These are phyloP conservation scores for Thymus quinquecostatus DNA, from an alignment of 257 asterid genomes.

Conservation along the genomic window DNA sequence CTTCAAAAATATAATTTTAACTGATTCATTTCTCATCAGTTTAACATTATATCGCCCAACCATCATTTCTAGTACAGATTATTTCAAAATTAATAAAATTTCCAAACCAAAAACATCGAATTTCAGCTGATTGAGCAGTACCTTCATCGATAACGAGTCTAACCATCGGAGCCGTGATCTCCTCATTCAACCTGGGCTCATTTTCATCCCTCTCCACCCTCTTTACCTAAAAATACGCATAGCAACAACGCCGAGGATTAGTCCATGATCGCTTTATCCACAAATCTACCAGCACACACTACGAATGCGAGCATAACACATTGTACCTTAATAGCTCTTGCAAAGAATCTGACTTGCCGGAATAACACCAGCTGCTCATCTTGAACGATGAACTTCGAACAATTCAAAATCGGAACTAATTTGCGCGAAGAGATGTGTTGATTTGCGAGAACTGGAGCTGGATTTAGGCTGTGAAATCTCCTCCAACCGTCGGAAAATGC, in stretches of 20 bases:
- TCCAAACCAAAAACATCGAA: constrained; percentile 12
- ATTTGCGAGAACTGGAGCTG: constrained; percentile 33
- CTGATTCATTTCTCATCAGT: constrained; percentile 14
- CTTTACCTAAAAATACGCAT: constrained; percentile 36
- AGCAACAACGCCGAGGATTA: neutral
- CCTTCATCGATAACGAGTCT: constrained; percentile 84
- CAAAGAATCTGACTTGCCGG: constrained; percentile 57
- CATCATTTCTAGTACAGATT: neutral
- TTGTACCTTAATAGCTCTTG: constrained; percentile 68
- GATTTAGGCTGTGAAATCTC: constrained; percentile 41
- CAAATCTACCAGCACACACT: constrained; percentile 9
- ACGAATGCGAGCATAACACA: neutral
- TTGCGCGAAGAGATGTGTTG: constrained; percentile 29
- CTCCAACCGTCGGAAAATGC: constrained; percentile 36
- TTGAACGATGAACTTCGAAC: constrained; percentile 27
- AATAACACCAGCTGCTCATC: constrained; percentile 37
- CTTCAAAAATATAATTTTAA: neutral
- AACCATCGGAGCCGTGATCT: constrained; percentile 54
- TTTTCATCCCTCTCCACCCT: constrained; percentile 49
- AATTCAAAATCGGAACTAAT: constrained; percentile 30
- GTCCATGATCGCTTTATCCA: neutral
- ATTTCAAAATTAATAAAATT: neutral
- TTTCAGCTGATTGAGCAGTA: constrained; percentile 20
- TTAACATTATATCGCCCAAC: neutral
- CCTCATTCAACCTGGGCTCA: constrained; percentile 69